Base-by-base conservation (phyloP, 352 stramenopile species). In the Phytophthora parvispora region DNA sequence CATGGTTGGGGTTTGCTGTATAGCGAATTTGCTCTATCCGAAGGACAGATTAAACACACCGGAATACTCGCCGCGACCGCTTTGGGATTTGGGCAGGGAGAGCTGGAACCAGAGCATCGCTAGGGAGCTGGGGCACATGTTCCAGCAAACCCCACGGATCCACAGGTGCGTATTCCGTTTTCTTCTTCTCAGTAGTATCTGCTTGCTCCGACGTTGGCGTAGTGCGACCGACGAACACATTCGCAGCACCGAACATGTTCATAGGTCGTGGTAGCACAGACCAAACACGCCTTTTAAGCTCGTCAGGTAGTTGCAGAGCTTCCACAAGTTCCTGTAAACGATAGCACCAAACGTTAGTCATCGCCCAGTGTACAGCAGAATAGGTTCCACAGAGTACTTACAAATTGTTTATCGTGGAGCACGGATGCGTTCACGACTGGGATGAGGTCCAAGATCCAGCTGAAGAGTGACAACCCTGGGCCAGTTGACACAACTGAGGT, bases 361-460 rank as follows among this genome's bases (percentile, higher is more conserved):
- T 69, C 24, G 10, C 29, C 22, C 24, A 42, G 32, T 20, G 7
- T 12, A 58, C 40, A 47, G 48, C 27, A 48, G 40, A 70, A 59
- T 3, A 50, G 12, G 2, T 18, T 43, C 20, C 25, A 27, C 4
- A 1, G 22, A 51, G 43, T 42, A 90, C 87, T 47, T 85, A 95
- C 88, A 52, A 86, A 92, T 72, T 93, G 84, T 42, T 89, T 86
- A 48, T 90, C 81, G 24, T 93, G 81, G 6, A 93, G 78, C 10
- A 95, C 81, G 2, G 84, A 91, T 3, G 83, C 84, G 54, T 88
- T 90, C 47, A 95, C 75, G 43, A 92, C 69, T 16, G 87, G 88
- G 64, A 97, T 90, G 60, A 97, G 70, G 67, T 97, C 89, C 48
- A 97, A 58, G 54, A 95, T 95, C 89, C 89, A 97, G 60, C 82